Conservation (phyloP, 352 stramenopile genomes). For the Pythium diclinum region DNA sequence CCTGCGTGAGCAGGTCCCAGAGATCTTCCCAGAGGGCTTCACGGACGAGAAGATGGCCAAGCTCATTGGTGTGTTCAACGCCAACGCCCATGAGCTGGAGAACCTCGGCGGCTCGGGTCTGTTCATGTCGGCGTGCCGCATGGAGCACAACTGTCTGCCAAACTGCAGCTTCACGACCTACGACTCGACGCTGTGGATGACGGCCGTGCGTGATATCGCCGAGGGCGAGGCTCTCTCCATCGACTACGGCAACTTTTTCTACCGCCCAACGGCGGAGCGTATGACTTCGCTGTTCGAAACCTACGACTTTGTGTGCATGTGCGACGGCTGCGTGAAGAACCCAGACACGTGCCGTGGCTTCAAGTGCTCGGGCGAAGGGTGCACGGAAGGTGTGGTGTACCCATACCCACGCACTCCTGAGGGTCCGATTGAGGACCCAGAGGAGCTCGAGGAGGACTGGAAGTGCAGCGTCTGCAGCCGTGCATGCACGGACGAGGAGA, state of each 20-base stretch:
- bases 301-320: slow-evolving; percentile 67
- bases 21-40: slow-evolving; percentile 55
- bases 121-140: slow-evolving; percentile 67
- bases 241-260: slow-evolving; percentile 81
- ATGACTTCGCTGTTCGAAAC: slow-evolving; percentile 52
- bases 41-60: slow-evolving; percentile 55
- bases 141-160: slow-evolving; percentile 70
- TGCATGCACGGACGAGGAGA: slow-evolving; percentile 31
- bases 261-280: slow-evolving; percentile 58
- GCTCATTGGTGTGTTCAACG: slow-evolving; percentile 72
- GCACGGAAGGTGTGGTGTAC: slow-evolving; percentile 41
- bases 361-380: slow-evolving; percentile 32
- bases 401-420: slow-evolving; percentile 33
- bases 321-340: slow-evolving; percentile 45
- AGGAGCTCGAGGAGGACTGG: slow-evolving; percentile 54
- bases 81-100: slow-evolving; percentile 72
- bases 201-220: slow-evolving; percentile 60
- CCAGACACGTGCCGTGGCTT: slow-evolving; percentile 57
- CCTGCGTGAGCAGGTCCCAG: slow-evolving; percentile 42
- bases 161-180: slow-evolving; percentile 80
- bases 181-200: slow-evolving; percentile 71
- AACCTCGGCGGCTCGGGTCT: slow-evolving; percentile 66
- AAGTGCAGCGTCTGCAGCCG: slow-evolving; percentile 48
- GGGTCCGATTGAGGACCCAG: slow-evolving; percentile 27
- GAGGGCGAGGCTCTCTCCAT: slow-evolving; percentile 65